These are phyloP conservation scores for Diaporthe helianthi DNA, from an alignment of 2,329 filamentous ascomycete genomes.

Conservation along the genomic window DNA sequence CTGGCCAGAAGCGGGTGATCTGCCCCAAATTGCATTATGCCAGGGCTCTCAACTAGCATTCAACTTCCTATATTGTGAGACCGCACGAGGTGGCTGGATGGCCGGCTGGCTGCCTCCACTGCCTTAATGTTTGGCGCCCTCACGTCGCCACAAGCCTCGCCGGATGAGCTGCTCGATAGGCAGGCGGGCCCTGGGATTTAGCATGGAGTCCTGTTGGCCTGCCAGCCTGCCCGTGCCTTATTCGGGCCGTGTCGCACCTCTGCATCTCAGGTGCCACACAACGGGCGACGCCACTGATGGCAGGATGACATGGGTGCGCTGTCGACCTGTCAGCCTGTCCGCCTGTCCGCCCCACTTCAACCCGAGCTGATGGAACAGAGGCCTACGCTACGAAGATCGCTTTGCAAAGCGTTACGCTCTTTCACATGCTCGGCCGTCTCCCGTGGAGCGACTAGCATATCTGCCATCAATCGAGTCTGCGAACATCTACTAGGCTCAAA, in stretches of 20 bases:
- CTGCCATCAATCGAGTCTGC: constrained; percentile 1
- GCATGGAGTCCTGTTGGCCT: not conserved
- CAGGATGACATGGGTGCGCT: constrained; percentile 5
- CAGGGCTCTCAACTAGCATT: not conserved
- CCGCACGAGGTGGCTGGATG: not conserved
- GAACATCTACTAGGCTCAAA: not conserved
- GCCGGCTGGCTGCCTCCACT: not conserved
- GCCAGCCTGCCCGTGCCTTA: not conserved
- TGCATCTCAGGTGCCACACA: not conserved
- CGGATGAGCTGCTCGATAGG: not conserved
- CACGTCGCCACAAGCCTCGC: not conserved
- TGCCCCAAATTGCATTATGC: not conserved
- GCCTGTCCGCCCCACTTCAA: constrained; percentile 8
- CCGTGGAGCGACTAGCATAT: not conserved
- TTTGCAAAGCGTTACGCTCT: not conserved
- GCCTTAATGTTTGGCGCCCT: not conserved
- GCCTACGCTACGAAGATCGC: not conserved
- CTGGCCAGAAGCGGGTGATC: not conserved
- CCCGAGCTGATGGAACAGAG: constrained; percentile 23
- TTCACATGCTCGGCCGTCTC: constrained; percentile 8
- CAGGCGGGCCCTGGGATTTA: not conserved
- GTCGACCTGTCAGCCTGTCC: not conserved
- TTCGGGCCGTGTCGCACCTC: not conserved
- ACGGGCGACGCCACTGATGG: not conserved
- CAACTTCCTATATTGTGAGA: not conserved